Base-by-base conservation (phyloP, 306 rosid genomes). In the Biancaea sappan region DNA sequence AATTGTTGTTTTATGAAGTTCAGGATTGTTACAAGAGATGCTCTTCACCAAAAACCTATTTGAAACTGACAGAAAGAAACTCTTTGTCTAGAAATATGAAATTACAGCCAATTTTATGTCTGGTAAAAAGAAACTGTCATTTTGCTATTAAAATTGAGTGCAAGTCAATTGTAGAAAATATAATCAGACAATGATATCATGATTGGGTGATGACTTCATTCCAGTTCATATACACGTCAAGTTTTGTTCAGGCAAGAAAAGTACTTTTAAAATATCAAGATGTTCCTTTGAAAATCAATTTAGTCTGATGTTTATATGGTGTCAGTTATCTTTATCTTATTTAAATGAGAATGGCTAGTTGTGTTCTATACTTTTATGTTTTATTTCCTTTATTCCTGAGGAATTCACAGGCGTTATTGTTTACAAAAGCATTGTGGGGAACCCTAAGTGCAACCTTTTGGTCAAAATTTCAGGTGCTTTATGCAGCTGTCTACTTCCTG, bases 401-500 rank as follows among this genome's bases (percentile, higher is more conserved):
- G 35, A 34, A 24, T 10, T 19, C 11, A 61, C 3, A 28, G 29
- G 66, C 22, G 5, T 54, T 19, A 35, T 46, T 47, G 43, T 58
- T 58, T 69, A 31, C 53, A 25, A 4, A 41, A 67, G 14, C 22
- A 38, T 29, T 71, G 63, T 59, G 31, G 21, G 61, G 29, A 48
- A 43, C 66, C 34, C 54, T 73, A 28, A 47, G 28, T 64, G 28
- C 2, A 0, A 4, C 14, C 44, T 59, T 77, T 80, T 77, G 68
- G 63, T 66, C 53, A 63, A 72, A 84, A 54, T 74, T 69, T 59
- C 88, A 94, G 98, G 98, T 84, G 64, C 96, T 43, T 15, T 94
- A 21, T 91, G 97, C 53, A 86, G 97, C 65, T 94, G 98, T 82
- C 80, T 94, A 65, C 96, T 94, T 62, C 98, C 98, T 29, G 97